Evolutionary conservation across 805 yeast genomes (phyloP).

Genomic region (Peterozyma xylosa): DNA sequence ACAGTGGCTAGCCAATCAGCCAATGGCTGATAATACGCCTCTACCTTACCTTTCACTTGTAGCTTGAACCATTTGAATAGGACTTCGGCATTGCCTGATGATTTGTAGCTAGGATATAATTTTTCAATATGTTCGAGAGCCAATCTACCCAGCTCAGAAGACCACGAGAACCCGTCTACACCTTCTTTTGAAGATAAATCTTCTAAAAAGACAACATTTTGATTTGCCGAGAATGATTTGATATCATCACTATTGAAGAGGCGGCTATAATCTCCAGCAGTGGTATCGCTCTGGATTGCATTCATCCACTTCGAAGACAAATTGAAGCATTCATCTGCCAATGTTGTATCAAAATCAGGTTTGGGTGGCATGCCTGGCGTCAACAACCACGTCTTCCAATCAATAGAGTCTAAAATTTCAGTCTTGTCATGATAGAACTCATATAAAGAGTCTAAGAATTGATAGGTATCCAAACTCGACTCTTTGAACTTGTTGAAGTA

Average conservation of each 20-base stretch:
- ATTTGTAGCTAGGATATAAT: conserved; percentile 31
- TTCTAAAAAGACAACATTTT: conserved; percentile 74
- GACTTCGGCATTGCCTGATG: conserved; percentile 72
- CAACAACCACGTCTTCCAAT: conserved; percentile 82
- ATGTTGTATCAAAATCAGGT: conserved; percentile 70
- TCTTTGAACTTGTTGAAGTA: conserved; percentile 68
- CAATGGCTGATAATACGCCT: conserved; percentile 38
- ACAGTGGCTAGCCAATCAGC: conserved; percentile 87
- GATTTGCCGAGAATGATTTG: conserved; percentile 58
- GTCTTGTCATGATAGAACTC: conserved; percentile 43
- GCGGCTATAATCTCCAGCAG: conserved; percentile 14
- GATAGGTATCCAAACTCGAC: conserved; percentile 71
- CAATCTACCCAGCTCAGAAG: conserved; percentile 21
- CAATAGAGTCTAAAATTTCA: conserved; percentile 55
- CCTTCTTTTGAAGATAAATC: conserved; percentile 45
- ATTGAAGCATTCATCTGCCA: conserved; percentile 64
- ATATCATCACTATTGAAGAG: conserved; percentile 44
- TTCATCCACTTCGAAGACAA: conserved; percentile 62
- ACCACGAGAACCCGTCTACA: conserved; percentile 31
- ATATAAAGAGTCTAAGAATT: conserved; percentile 70
- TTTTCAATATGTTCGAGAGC: conserved; percentile 23
- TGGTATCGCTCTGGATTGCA: conserved; percentile 19
- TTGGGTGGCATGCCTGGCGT: conserved; percentile 85
- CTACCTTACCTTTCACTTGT: conserved; percentile 46
- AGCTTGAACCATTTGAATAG: conserved; percentile 70